Conservation (phyloP, 1,284 basidiomycete genomes). For the Fistulina hepatica region DNA sequence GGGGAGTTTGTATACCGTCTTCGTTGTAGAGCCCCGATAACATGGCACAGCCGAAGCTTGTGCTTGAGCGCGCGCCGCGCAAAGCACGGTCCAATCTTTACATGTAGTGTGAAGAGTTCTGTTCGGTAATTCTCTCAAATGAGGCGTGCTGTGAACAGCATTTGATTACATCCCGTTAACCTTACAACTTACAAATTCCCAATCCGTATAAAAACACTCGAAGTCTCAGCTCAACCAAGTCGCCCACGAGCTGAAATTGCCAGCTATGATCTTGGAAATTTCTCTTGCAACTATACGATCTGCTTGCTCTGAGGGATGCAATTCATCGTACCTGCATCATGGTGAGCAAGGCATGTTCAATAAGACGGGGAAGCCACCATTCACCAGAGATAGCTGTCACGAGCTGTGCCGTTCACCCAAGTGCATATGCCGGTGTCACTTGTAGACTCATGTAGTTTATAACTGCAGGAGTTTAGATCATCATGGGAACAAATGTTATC, state of each 20-base stretch:
- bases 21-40: no score
- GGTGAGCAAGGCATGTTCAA: neutral
- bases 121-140: no score
- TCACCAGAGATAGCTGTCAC: constrained; percentile 4
- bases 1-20: no score
- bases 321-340: neutral
- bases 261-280: neutral
- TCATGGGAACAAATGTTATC: no score
- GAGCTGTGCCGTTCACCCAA: neutral
- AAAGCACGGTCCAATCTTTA: no score
- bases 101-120: no score
- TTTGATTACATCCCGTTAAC: no score
- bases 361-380: neutral
- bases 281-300: neutral
- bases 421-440: neutral
- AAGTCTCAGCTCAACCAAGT: constrained; percentile 3
- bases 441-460: neutral
- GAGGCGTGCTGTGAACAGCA: no score
- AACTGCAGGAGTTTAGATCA: neutral
- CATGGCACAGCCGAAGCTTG: no score
- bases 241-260: neutral
- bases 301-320: constrained; percentile 1
- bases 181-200: no score
- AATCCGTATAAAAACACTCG: no score
- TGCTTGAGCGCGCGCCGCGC: no score